Evolutionary conservation across 1,284 basidiomycete species (phyloP).

Genomic region (Trichosporon coremiiforme): DNA sequence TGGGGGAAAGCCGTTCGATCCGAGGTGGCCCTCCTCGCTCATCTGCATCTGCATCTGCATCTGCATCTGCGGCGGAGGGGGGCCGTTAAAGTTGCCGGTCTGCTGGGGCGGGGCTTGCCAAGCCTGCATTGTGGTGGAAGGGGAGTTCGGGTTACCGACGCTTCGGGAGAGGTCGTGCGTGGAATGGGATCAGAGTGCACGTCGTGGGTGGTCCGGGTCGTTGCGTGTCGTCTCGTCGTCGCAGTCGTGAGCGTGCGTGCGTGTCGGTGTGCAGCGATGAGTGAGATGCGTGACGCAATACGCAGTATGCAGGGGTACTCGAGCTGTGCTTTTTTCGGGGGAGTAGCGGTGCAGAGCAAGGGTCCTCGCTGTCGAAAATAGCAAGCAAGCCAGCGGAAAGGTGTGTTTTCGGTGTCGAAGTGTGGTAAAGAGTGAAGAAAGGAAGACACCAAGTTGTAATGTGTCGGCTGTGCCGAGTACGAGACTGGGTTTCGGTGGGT

Average conservation of each 20-base stretch:
- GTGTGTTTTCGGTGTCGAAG: neutral
- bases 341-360: neutral
- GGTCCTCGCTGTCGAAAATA: neutral
- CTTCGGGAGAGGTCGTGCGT: neutral
- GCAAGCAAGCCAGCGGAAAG: neutral
- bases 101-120: conserved; percentile 17
- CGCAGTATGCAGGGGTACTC: no score
- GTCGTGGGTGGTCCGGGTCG: no score
- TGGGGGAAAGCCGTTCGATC: neutral
- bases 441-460: neutral
- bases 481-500: no score
- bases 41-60: no score
- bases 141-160: neutral
- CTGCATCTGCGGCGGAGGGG: neutral
- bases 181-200: no score
- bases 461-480: no score
- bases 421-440: neutral
- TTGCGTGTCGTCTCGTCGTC: neutral
- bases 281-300: neutral
- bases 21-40: conserved; percentile 12
- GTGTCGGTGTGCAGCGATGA: neutral
- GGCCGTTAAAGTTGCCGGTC: conserved; percentile 9
- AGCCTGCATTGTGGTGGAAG: conserved; percentile 1
- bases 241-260: neutral
- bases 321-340: neutral